Evolutionary conservation across 768 basidiomycete species (phyloP).

Genomic region (Lactarius deliciosus): DNA sequence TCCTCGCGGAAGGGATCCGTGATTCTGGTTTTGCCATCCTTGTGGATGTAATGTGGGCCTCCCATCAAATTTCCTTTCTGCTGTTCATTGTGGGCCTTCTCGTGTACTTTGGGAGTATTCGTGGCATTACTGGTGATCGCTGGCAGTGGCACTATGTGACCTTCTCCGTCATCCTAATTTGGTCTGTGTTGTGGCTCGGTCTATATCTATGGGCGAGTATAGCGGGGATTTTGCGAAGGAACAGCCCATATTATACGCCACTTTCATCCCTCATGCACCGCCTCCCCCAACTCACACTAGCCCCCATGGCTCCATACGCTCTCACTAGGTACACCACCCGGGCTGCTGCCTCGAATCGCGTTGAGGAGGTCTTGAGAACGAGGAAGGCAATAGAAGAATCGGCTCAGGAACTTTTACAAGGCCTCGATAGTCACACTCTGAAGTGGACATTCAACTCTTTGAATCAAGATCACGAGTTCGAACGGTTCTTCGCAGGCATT

Average conservation of each 20-base stretch:
- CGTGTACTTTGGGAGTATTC: neutral
- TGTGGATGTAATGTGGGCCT: neutral
- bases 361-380: neutral
- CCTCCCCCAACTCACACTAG: neutral
- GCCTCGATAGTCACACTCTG: neutral
- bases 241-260: neutral
- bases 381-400: neutral
- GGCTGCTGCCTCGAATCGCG: neutral
- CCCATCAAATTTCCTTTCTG: neutral
- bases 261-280: neutral
- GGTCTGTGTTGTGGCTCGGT: neutral
- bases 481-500: neutral
- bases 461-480: neutral
- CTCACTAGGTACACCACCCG: neutral
- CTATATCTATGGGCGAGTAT: neutral
- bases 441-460: neutral
- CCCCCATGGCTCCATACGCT: rapidly evolving
- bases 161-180: neutral
- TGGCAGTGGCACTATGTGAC: neutral
- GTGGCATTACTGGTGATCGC: too few species aligned
- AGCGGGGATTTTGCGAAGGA: neutral
- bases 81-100: neutral
- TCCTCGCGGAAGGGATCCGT: neutral
- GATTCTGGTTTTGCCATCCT: neutral
- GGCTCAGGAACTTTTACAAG: neutral